Evolutionary conservation across 768 basidiomycete genomes (phyloP).

Genomic region (Rhodosporidiobolus odoratus): DNA sequence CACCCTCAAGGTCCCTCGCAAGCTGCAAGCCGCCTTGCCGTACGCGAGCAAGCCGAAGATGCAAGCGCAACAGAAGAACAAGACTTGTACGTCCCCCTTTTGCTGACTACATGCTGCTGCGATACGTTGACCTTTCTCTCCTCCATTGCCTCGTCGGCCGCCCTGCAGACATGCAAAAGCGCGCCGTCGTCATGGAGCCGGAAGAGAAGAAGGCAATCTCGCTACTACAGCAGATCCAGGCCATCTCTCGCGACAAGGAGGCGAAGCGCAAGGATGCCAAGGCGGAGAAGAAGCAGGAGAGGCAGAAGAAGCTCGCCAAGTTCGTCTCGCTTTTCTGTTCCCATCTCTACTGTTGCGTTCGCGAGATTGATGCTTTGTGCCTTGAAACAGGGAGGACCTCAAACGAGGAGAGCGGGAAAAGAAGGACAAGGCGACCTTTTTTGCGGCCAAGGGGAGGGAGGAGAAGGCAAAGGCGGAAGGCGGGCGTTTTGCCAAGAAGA

Average conservation of each 20-base stretch:
- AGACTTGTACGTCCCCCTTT: slow-evolving; percentile 33
- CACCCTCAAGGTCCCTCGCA: slow-evolving; percentile 76
- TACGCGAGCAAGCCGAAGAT: slow-evolving; percentile 87
- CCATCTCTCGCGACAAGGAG: slow-evolving; percentile 82
- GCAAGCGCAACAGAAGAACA: slow-evolving; percentile 61
- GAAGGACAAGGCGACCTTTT: slow-evolving; percentile 27
- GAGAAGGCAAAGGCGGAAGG: slow-evolving; percentile 31
- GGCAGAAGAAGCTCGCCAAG: slow-evolving; percentile 65
- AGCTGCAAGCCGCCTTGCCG: slow-evolving; percentile 82
- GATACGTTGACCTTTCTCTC: background rate
- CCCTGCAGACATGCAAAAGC: slow-evolving; percentile 66
- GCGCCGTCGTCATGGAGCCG: slow-evolving; percentile 89
- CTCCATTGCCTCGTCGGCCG: background rate
- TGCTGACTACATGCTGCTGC: too few relatives aligned
- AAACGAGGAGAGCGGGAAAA: slow-evolving; percentile 33
- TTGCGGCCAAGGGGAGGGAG: slow-evolving; percentile 21
- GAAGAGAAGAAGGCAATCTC: slow-evolving; percentile 90
- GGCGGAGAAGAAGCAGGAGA: slow-evolving; percentile 64
- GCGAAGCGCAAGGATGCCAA: slow-evolving; percentile 76
- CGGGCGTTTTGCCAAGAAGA: slow-evolving; percentile 27
- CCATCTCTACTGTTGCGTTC: background rate
- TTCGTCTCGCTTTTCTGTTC: background rate
- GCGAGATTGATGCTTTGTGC: too few relatives aligned
- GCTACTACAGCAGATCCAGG: slow-evolving; percentile 86
- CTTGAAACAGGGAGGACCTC: background rate